phyloP scores from a whole-genome alignment of 805 yeast genomes.

The Cyberlindnera samutprakarnensis region DNA sequence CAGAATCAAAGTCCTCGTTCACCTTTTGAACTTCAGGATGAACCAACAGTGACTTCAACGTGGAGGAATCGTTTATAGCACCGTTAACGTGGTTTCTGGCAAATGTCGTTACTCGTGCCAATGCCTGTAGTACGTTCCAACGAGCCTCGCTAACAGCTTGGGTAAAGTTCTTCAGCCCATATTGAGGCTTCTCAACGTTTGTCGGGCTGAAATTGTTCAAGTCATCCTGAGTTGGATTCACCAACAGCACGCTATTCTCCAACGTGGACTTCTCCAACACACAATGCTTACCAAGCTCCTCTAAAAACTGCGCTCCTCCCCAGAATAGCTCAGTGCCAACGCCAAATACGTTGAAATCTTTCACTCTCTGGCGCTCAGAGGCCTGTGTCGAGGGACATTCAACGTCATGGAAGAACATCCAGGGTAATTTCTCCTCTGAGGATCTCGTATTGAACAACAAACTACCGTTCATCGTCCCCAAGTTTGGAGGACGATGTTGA shows the following conservation, averaged over 20 bases:
- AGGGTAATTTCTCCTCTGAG: slow-evolving; percentile 63
- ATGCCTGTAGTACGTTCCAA: slow-evolving; percentile 80
- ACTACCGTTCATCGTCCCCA: slow-evolving; percentile 92
- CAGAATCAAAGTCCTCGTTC: slow-evolving; percentile 89
- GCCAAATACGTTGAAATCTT: slow-evolving; percentile 69
- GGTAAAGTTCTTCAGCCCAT: slow-evolving; percentile 25
- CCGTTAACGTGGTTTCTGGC: slow-evolving; percentile 60
- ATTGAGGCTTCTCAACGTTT: slow-evolving; percentile 9
- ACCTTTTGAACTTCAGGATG: slow-evolving; percentile 77
- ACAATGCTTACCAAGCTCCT: slow-evolving; percentile 44
- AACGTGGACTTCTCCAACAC: slow-evolving; percentile 61
- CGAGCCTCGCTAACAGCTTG: slow-evolving; percentile 59
- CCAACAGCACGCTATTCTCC: slow-evolving; percentile 64
- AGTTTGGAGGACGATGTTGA: slow-evolving; percentile 75
- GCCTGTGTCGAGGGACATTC: slow-evolving; percentile 68
- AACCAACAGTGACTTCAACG: slow-evolving; percentile 29
- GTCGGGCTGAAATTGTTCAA: slow-evolving; percentile 29
- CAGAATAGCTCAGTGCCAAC: slow-evolving; percentile 54
- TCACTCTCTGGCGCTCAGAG: slow-evolving; percentile 51
- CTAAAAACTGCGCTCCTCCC: slow-evolving; percentile 84
- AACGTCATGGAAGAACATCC: slow-evolving; percentile 88
- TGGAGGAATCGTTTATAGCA: slow-evolving; percentile 51
- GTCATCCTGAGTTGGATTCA: slow-evolving; percentile 63
- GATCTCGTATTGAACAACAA: slow-evolving; percentile 59
- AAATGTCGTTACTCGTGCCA: slow-evolving; percentile 58